Percentiles rank a stretch among this genome's conserved stretches.
Evolutionary conservation across 1,139 yeast species (phyloP).

Genomic region (Geotrichum klebahnii): DNA sequence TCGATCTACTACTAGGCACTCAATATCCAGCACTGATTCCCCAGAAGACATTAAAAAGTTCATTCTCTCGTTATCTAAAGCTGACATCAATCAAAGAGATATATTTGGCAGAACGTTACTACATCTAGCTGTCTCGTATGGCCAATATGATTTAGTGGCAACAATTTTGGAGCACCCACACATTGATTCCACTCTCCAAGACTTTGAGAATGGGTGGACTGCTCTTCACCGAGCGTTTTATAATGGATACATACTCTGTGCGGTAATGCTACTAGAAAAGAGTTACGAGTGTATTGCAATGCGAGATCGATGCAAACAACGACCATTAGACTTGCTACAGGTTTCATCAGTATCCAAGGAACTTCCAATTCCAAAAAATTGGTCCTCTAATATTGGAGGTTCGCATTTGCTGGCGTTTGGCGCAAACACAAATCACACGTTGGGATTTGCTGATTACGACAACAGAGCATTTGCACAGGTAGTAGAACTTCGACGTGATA

Average conservation of each 20-base stretch:
- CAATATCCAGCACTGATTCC: background rate
- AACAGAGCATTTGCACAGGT: conserved; percentile 46
- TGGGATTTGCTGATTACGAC: conserved; percentile 67
- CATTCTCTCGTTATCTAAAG: conserved; percentile 16
- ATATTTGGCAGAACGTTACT: conserved; percentile 68
- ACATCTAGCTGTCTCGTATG: conserved; percentile 55
- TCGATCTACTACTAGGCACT: background rate
- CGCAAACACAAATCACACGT: conserved; percentile 57
- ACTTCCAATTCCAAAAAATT: conserved; percentile 23
- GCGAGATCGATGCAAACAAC: conserved; percentile 63
- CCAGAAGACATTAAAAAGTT: conserved; percentile 2
- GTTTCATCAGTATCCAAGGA: conserved; percentile 46
- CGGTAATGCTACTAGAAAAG: conserved; percentile 47
- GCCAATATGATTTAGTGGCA: conserved; percentile 47
- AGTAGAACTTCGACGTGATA: conserved; percentile 30
- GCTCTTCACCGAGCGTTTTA: conserved; percentile 67
- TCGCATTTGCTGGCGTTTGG: conserved; percentile 64
- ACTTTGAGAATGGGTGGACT: conserved; percentile 80
- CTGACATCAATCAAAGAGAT: conserved; percentile 50
- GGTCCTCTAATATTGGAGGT: conserved; percentile 46
- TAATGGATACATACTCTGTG: conserved; percentile 56
- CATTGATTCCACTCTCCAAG: conserved; percentile 48
- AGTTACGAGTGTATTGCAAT: conserved; percentile 46
- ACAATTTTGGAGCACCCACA: conserved; percentile 50
- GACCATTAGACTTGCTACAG: conserved; percentile 48